Evolutionary conservation across 495 filamentous ascomycete species (phyloP), one percentile per base, ranked within the genome.

Genomic region (Delitschia confertaspora): DNA sequence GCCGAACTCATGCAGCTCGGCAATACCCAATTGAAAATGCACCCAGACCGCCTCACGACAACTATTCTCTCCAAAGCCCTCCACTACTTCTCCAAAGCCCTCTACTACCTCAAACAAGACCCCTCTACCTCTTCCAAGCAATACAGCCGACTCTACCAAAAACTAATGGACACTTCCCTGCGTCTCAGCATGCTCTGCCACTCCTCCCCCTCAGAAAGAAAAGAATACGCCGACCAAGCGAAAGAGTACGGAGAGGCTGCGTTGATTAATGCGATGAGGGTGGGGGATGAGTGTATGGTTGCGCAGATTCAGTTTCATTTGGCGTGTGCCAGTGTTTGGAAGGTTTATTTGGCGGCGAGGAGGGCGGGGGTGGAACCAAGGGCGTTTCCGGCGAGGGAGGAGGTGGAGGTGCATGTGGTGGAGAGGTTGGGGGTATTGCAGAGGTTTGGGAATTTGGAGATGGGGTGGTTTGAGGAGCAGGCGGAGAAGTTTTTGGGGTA

Each of bases 221-320:
- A 39, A 33, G 18, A 32, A 10, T 35, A 38, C 9, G 44, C 44
- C 6, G 9, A 39, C 8, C 34, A 39, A 32, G 44, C 44, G n/a
- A 23, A 3, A 5, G 26, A 39, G 5, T 47, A 47, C 26, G 44
- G 44, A 1, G 29, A 47, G 19, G 24, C 34, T 7, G 44, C 44
- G 5, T 20, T 38, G 16, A 35, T 31, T 2, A 47, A 47, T 20
- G 44, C 39, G n/a, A 9, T 32, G 11, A 30, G 17, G 10, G 20
- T 24, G 18, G 11, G 13, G 3, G 44, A 47, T 24, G 33, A 32
- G n/a, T 47, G 44, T 26, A 47, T 47, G 44, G 21, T 38, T 32
- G 44, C 44, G 24, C 44, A 47, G 18, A 20, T 47, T 11, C 7
- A 47, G 23, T 47, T 47, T n/a, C 5, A 32, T 17, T 20, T 47